Conservation (phyloP, 192 early-diverging fungal species). For the Backusella westeae region DNA sequence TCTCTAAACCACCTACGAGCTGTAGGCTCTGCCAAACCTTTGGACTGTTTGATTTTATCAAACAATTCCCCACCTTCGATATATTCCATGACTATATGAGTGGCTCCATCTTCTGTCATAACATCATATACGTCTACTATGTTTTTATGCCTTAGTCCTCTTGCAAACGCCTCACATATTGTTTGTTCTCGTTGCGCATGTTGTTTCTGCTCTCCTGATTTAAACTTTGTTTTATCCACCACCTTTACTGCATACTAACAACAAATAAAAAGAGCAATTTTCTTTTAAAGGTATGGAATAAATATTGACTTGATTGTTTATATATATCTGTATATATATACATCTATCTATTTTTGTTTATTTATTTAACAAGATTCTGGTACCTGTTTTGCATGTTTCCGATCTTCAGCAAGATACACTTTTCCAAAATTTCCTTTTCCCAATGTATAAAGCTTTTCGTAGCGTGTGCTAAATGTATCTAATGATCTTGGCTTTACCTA, state of each 20-base stretch:
- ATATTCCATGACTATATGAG: slow-evolving; percentile 61
- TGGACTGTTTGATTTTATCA: slow-evolving; percentile 52
- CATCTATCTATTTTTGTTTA: not conserved
- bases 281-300: slow-evolving; percentile 2
- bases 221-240: slow-evolving; percentile 53
- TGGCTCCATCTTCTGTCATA: slow-evolving; percentile 46
- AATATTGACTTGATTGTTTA: not conserved
- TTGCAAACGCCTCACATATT: slow-evolving; percentile 40
- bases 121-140: slow-evolving; percentile 58
- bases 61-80: slow-evolving; percentile 57
- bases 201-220: slow-evolving; percentile 49
- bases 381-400: slow-evolving; percentile 43
- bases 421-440: slow-evolving; percentile 66
- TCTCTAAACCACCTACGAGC: slow-evolving; percentile 52
- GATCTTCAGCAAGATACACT: slow-evolving; percentile 55
- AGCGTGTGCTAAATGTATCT: slow-evolving; percentile 9
- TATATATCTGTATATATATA: not conserved
- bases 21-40: slow-evolving; percentile 41
- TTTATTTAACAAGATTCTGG: not conserved
- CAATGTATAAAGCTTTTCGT: slow-evolving; percentile 31
- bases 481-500: slow-evolving; percentile 7
- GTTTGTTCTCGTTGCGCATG: slow-evolving; percentile 49
- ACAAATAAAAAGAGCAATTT: not conserved
- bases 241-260: slow-evolving; percentile 58
- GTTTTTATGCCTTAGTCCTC: slow-evolving; percentile 43